Base-by-base conservation (phyloP, 768 basidiomycete genomes). In the Asterophora parasitica region DNA sequence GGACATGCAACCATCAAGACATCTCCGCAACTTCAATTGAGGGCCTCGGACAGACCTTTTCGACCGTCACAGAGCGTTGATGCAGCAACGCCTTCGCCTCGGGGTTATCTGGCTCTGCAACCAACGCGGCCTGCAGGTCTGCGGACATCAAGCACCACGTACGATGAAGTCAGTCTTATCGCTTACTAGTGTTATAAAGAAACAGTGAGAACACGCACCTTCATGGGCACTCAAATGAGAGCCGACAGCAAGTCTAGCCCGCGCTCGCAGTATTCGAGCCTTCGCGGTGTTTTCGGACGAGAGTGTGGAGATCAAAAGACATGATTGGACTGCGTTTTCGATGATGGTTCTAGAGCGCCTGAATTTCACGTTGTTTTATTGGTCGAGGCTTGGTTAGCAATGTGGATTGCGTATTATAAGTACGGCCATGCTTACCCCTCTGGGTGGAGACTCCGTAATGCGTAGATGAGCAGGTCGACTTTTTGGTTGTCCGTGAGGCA, bases 381-480 rank as follows among this genome's bases (percentile, higher is more conserved):
- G 20, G 32, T 23, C 38, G 12, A 5, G 36, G 42, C 6, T 39
- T 4, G 30, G 42, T 42, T 17, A 47, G 30, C 30, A 31, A 30
- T 10, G 26, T 4, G 13, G 4, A 19, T 10, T 20, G 8, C 17
- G 4, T 8, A 2, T 26, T 34, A 7, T 8, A 20, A 27, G 16
- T 19, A 47, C 30, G 4, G 5, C n/a, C n/a, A n/a, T n/a, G 64
- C 78, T 31, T 61, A 85, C 82, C 82, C 76, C 49, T 90, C 83
- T 39, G 76, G 71, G 43, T 83, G 80, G 50, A 95, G 78, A 57
- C 84, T 85, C 54, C 84, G 82, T 75, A 92, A 81, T n/a, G 89
- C 90, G 54, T 87, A 82, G 41, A 92, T 63, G 44, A 91, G 67
- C 31, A 87, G 73, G 48, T 83, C 83, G 15, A 76, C 82, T 62